Evolutionary conservation across 805 yeast genomes (phyloP).

Genomic region (Suhomyces canberraensis): DNA sequence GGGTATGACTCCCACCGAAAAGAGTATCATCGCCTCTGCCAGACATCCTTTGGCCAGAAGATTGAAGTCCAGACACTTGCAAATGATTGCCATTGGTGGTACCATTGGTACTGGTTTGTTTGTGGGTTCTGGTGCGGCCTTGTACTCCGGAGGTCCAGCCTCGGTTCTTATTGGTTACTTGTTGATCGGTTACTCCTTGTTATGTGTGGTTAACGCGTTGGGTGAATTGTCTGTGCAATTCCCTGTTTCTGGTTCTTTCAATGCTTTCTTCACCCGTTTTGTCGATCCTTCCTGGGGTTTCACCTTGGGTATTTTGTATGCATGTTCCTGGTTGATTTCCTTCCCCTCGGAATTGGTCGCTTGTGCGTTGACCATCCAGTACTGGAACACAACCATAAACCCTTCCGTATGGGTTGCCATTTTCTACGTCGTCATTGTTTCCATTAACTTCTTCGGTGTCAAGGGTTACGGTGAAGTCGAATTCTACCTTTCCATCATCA

Average conservation of each 20-base stretch:
- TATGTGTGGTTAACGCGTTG: conserved; percentile 33
- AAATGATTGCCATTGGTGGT: conserved; percentile 80
- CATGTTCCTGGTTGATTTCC: conserved; percentile 31
- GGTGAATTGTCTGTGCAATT: conserved; percentile 54
- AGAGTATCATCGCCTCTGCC: conserved; percentile 37
- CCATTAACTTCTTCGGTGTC: conserved; percentile 37
- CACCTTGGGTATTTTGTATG: conserved; percentile 49
- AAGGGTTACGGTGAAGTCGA: conserved; percentile 31
- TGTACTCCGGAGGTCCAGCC: conserved; percentile 32
- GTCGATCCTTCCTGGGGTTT: conserved; percentile 56
- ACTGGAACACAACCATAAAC: conserved; percentile 31
- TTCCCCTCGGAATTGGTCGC: conserved; percentile 33
- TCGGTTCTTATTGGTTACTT: conserved; percentile 26
- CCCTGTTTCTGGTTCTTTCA: conserved; percentile 54
- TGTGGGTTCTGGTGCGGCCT: conserved; percentile 44
- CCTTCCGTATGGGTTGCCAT: conserved; percentile 39
- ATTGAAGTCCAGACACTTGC: conserved; percentile 50
- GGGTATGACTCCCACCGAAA: conserved; percentile 37
- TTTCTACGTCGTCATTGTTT: conserved; percentile 29
- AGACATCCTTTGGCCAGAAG: conserved; percentile 42
- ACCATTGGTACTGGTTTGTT: conserved; percentile 78
- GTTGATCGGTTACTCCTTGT: conserved; percentile 20
- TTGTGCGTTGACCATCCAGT: conserved; percentile 33
- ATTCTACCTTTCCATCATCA: conserved; percentile 22
- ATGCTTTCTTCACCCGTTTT: conserved; percentile 48